Evolutionary conservation across 78 protist genomes (phyloP), one percentile per base, ranked within the genome.

Genomic region (Isochrysis galbana): DNA sequence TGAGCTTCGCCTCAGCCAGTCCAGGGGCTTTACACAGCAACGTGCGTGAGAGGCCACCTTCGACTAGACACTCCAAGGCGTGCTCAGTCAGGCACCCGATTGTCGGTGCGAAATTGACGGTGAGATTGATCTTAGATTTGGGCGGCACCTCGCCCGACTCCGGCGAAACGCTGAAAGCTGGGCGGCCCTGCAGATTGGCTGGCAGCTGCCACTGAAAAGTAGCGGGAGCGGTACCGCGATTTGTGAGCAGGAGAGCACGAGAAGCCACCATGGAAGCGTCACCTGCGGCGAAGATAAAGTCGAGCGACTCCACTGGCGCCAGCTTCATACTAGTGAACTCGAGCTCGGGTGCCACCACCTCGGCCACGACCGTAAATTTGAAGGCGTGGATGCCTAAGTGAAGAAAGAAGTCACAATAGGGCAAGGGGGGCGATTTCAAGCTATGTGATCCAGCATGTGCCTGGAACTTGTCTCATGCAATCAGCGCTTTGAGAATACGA

Each of bases 281-380:
- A 38, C 19, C 34, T 36, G 70, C 91, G 21, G 34, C 51, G 92
- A 95, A 92, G 5, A 61, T 25, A 90, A 95, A 95, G n/a, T 54
- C 23, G 36, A 93, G 36, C 72, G 90, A 44, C 25, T 55, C 80
- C 38, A 47, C 45, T 2, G 74, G 23, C 74, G 61, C 14, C 29
- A 7, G 29, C 7, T 14, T 7, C 14, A 14, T 14, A 0, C 39
- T 80, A 21, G 94, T 83, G 34, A 92, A 45, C 21, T 34, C 32
- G 38, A 95, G 72, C 38, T 74, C 92, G 78, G 91, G 55, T n/a
- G 97, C 95, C 22, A 90, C 91, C 2, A 72, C 93, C 61, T 91
- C 88, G 7, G 95, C 97, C 23, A 4, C 7, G 45, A 90, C 82
- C 32, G 74, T n/a, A 70, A 95, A 72, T 74, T 38, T 67, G 91